These are phyloP conservation scores for Kuraishia piskuri DNA, from an alignment of 805 yeast species.

Conservation along the genomic window DNA sequence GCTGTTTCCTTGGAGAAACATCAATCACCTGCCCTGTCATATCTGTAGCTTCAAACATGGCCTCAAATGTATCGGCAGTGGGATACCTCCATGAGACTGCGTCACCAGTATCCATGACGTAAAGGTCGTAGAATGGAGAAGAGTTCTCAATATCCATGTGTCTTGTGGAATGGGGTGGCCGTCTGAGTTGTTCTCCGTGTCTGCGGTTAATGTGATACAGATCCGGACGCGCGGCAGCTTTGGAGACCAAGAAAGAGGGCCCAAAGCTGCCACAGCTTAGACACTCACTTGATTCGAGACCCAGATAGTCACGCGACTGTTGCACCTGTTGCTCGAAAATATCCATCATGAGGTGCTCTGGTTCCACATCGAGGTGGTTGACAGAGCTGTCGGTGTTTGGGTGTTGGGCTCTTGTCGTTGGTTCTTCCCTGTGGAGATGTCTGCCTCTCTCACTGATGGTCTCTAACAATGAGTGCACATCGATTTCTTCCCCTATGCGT, in stretches of 20 bases:
- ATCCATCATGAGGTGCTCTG: conserved; percentile 12
- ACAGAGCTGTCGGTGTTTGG: neutral
- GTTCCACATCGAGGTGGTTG: neutral
- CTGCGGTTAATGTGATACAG: conserved; percentile 5
- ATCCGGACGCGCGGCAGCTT: conserved; percentile 1
- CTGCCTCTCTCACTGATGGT: neutral
- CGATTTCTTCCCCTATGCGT: conserved; percentile 21
- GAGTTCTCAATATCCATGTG: conserved; percentile 3
- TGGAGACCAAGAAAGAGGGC: neutral
- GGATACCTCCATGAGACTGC: conserved; percentile 4
- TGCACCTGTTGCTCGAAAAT: conserved; percentile 13
- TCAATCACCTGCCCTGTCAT: neutral
- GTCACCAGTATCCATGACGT: neutral
- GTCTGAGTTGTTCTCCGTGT: neutral
- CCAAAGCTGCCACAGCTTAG: neutral
- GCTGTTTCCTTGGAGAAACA: neutral
- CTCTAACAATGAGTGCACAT: conserved; percentile 8
- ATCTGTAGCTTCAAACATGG: conserved; percentile 13
- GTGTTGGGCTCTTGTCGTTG: neutral
- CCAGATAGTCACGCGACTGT: neutral
- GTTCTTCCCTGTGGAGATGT: neutral
- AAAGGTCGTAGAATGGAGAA: conserved; percentile 3
- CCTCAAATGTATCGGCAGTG: conserved; percentile 19
- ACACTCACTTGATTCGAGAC: neutral
- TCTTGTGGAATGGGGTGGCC: neutral